A percentile compares a stretch with the other conserved stretches of the same genome.
These are phyloP conservation scores for Cyberlindnera petersonii DNA, from an alignment of 805 yeast genomes.

Conservation along the genomic window DNA sequence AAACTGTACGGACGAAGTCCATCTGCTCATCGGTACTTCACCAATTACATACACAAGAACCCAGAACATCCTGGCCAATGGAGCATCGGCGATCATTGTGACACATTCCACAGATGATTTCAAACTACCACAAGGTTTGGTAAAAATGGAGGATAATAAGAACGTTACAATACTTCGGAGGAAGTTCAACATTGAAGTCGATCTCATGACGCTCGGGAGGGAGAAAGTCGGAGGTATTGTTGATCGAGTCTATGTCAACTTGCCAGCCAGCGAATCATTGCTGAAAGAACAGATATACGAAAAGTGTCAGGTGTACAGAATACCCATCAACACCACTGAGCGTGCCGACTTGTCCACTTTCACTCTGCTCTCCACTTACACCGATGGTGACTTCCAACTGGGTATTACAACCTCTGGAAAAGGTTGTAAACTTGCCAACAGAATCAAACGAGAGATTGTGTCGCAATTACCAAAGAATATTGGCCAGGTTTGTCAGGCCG, in stretches of 20 bases:
- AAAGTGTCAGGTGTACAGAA: slow-evolving; percentile 56
- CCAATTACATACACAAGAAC: slow-evolving; percentile 46
- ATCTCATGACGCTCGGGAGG: slow-evolving; percentile 58
- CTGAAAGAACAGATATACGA: slow-evolving; percentile 41
- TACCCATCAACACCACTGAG: slow-evolving; percentile 81
- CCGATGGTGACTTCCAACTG: slow-evolving; percentile 70
- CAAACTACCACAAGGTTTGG: slow-evolving; percentile 27
- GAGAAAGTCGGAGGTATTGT: slow-evolving; percentile 57
- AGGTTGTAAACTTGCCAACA: slow-evolving; percentile 81
- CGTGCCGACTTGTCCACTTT: slow-evolving; percentile 70
- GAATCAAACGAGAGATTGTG: slow-evolving; percentile 72
- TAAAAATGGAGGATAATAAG: slow-evolving; percentile 26
- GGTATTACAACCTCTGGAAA: slow-evolving; percentile 85
- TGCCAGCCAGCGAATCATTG: slow-evolving; percentile 30
- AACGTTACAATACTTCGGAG: slow-evolving; percentile 31
- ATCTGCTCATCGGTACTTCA: slow-evolving; percentile 53
- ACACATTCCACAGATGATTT: slow-evolving; percentile 27
- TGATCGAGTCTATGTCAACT: slow-evolving; percentile 70
- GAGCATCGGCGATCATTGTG: slow-evolving; percentile 56
- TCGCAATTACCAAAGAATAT: slow-evolving; percentile 64
- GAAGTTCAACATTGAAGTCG: slow-evolving; percentile 34
- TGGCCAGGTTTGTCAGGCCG: slow-evolving; percentile 60
- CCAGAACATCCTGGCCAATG: slow-evolving; percentile 43
- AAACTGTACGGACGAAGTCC: slow-evolving; percentile 47
- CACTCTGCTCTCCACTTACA: slow-evolving; percentile 66